Evolutionary conservation across 108 stramenopile species (phyloP).

Genomic region (Discostella pseudostelligera): DNA sequence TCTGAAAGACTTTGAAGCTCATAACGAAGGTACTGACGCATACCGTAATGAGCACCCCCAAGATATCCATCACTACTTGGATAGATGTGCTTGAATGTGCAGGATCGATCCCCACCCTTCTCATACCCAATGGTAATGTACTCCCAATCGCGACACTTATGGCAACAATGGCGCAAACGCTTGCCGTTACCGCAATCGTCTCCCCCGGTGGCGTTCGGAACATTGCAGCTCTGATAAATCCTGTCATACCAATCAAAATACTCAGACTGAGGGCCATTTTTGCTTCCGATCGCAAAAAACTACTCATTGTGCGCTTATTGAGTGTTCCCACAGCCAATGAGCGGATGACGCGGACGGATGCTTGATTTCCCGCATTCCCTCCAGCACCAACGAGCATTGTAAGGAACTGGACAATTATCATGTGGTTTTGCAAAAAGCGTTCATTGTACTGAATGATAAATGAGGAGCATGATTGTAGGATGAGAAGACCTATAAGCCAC

Average conservation of each 20-base stretch:
- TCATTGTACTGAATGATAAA: constrained; percentile 84
- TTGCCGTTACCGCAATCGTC: constrained; percentile 78
- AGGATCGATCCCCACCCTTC: constrained; percentile 79
- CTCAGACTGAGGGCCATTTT: constrained; percentile 74
- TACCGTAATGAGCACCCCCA: constrained; percentile 84
- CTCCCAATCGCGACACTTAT: constrained; percentile 77
- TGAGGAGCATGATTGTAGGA: constrained; percentile 79
- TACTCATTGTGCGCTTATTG: constrained; percentile 54
- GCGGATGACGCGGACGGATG: constrained; percentile 84
- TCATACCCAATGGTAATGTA: constrained; percentile 75
- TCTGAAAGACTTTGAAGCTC: constrained; percentile 35
- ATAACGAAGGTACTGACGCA: constrained; percentile 48
- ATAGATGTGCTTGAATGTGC: constrained; percentile 88
- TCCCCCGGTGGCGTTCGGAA: constrained; percentile 71
- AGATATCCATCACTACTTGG: constrained; percentile 93
- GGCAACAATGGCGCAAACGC: constrained; percentile 74
- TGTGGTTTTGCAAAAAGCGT: constrained; percentile 72
- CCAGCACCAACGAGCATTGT: constrained; percentile 93
- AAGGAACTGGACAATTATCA: constrained; percentile 85
- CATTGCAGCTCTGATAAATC: constrained; percentile 66
- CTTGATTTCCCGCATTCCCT: constrained; percentile 92
- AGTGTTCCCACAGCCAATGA: constrained; percentile 78
- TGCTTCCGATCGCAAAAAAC: constrained; percentile 65
- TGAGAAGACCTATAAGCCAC: constrained; percentile 87
- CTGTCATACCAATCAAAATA: constrained; percentile 59